Base-by-base conservation (phyloP, 139 green algal genomes). In the Chlorella sp. region DNA sequence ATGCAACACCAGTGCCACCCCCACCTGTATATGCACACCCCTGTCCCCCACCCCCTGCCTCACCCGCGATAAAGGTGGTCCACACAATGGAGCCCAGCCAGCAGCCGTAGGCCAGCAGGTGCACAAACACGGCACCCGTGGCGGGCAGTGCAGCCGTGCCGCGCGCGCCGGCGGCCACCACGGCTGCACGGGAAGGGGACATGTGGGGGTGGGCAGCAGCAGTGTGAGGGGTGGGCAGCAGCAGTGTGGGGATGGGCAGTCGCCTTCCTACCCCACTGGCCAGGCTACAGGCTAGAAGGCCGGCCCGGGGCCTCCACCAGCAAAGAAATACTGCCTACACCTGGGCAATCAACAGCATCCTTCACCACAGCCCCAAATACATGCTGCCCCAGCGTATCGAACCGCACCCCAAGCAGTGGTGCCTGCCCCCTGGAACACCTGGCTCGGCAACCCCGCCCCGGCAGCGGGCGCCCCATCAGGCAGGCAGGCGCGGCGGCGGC, bases 41-140 rank as follows among this genome's bases (percentile, higher is more conserved):
- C 2, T 16, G 69, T 30, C 68, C 5, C 53, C 32, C 32, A 86
- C 28, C 14, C 81, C 32, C 22, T 57, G n/a, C 26, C 86, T 39
- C 34, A 85, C 90, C 90, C 34, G 84, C 85, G 34, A 94, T 64
- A 76, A 93, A 93, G 3, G 92, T 93, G 5, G 86, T 92, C 89
- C 90, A 96, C 24, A 94, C 61, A 3, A 94, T 84, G 34, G 91
- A 89, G 18, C 93, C 93, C 53, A 96, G 71, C 88, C 82, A 92
- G 3, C 53, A 84, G 4, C 57, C 88, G 66, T 91, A 94, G 12
- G 88, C 82, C 30, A 94, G 11, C 75, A 96, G 73, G 88, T 96
- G 93, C 22, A 94, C 83, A 64, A 94, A 94, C 0, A 75, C 76
- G 15, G 90, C 32, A 1, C 53, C 87, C 4, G 81, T 82, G 15